Evolutionary conservation across 73 alveolate genomes (phyloP).

Genomic region (Loxodes magnus): DNA sequence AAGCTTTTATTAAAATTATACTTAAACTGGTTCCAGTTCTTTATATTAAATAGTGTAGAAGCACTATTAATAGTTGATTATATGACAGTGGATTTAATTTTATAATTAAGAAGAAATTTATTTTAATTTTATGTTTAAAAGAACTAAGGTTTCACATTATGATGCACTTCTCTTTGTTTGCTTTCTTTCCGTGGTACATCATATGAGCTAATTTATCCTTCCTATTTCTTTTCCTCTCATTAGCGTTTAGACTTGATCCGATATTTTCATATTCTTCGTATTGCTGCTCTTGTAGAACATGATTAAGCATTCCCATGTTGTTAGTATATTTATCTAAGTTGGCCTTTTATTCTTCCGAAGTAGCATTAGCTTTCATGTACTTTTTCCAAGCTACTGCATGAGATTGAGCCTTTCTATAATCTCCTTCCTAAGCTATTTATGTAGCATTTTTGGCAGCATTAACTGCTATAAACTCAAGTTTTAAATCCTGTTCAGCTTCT

Average conservation of each 20-base stretch:
- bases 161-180: conserved; percentile 21
- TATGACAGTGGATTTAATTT: too few species aligned
- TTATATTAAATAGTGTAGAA: too few species aligned
- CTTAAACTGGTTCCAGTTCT: too few species aligned
- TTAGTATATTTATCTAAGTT: background rate
- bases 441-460: conserved; percentile 74
- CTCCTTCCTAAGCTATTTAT: conserved; percentile 53
- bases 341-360: conserved; percentile 1
- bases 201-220: conserved; percentile 7
- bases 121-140: too few species aligned
- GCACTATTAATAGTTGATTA: too few species aligned
- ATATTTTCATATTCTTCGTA: too few species aligned
- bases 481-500: conserved; percentile 53
- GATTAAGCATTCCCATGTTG: background rate
- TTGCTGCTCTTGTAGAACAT: background rate
- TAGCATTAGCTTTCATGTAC: conserved; percentile 5
- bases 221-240: conserved; percentile 4
- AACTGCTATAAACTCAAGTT: conserved; percentile 52
- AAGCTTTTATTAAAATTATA: too few species aligned
- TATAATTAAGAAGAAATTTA: too few species aligned
- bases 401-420: conserved; percentile 44
- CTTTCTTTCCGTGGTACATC: conserved; percentile 7
- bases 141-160: too few species aligned
- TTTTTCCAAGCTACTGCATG: conserved; percentile 10
- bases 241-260: background rate